Conservation (phyloP, 306 rosid species). For the Castanea sativa region DNA sequence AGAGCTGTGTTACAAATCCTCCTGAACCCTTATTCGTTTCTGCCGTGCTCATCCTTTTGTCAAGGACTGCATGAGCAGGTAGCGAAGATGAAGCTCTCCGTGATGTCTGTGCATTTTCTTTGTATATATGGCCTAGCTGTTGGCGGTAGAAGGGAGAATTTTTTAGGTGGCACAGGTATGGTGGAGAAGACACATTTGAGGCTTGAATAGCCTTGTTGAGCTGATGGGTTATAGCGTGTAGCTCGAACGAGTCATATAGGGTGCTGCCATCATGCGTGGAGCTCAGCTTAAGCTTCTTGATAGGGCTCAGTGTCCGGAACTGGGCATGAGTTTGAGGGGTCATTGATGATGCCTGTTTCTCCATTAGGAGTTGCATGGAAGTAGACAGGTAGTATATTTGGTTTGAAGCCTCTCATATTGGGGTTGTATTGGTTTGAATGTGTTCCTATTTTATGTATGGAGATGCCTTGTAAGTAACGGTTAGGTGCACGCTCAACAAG, state of each 20-base stretch:
- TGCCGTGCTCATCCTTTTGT: conserved; percentile 11
- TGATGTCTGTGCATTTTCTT: conserved; percentile 26
- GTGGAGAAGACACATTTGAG: conserved; percentile 35
- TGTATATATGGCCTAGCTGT: conserved; percentile 31
- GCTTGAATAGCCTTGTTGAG: conserved; percentile 52
- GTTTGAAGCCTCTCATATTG: conserved; percentile 21
- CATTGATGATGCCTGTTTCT: conserved; percentile 4
- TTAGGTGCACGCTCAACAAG: conserved; percentile 24
- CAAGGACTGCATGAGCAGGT: neutral
- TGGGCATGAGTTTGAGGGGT: neutral
- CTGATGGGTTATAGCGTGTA: conserved; percentile 49
- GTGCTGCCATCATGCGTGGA: conserved; percentile 46
- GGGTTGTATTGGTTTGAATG: conserved; percentile 9
- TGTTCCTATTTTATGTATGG: conserved; percentile 8
- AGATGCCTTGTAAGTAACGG: conserved; percentile 44
- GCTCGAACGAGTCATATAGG: conserved; percentile 60
- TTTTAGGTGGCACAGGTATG: conserved; percentile 19
- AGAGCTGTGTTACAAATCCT: conserved; percentile 45
- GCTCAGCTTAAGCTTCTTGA: conserved; percentile 18
- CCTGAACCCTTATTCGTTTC: conserved; percentile 16
- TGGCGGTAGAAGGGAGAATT: conserved; percentile 36
- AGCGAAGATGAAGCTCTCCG: conserved; percentile 34
- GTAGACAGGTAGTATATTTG: conserved; percentile 12
- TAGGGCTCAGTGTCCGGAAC: conserved; percentile 9
- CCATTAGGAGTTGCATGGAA: conserved; percentile 35